phyloP scores from a whole-genome alignment of 176 grass and related monocot genomes.

The Aegilops tauschii region DNA sequence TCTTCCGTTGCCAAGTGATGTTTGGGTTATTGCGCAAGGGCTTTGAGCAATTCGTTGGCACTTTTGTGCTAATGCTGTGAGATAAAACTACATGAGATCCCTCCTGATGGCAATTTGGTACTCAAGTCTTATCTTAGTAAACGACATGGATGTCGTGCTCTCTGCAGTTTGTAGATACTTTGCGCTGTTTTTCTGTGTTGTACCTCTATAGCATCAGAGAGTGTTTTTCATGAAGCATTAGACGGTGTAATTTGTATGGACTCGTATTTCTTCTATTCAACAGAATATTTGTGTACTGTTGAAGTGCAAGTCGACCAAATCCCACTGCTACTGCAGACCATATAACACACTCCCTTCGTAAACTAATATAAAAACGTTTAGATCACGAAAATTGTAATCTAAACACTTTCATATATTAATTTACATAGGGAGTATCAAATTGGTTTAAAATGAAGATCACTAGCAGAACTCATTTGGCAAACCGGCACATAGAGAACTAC shows the following conservation, averaged over 20 bases:
- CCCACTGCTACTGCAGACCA: neutral
- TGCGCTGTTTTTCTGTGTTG: neutral
- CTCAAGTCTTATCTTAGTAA: neutral
- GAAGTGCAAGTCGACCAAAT: neutral
- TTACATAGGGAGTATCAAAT: neutral
- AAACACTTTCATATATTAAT: no score
- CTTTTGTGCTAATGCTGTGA: conserved; percentile 31
- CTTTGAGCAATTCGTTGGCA: conserved; percentile 40
- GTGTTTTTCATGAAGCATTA: neutral
- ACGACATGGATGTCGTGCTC: neutral
- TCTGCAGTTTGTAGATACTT: neutral
- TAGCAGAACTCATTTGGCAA: no score
- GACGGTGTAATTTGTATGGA: neutral
- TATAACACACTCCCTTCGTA: neutral
- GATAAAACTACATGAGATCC: conserved; percentile 32
- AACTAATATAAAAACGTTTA: no score
- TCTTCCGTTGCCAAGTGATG: conserved; percentile 35
- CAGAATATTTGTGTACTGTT: no score
- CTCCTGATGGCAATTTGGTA: conserved; percentile 38
- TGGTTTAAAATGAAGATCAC: neutral
- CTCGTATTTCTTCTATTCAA: no score
- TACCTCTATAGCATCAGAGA: neutral
- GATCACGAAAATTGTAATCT: no score
- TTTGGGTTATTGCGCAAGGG: conserved; percentile 62
- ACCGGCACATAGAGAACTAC: no score